Evolutionary conservation across 2,329 filamentous ascomycete genomes (phyloP).

Genomic region (Cercospora canescens): DNA sequence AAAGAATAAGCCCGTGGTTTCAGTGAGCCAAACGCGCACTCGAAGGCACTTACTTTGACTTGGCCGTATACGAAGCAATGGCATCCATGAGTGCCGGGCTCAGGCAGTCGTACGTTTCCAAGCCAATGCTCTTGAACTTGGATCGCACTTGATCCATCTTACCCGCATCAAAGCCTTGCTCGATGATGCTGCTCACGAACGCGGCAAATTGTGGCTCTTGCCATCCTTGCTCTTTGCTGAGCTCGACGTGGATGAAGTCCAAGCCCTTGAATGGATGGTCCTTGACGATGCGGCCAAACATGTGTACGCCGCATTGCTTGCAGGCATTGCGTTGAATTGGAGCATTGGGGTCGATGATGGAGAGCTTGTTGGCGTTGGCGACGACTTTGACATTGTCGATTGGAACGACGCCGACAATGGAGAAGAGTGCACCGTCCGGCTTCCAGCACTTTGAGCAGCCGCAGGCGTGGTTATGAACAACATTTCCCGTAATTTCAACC

Average conservation of each 20-base stretch:
- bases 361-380: conserved; percentile 59
- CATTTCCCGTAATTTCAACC: conserved; percentile 58
- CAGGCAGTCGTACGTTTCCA: conserved; percentile 64
- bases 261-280: conserved; percentile 68
- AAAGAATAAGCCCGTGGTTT: conserved; percentile 4
- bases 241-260: conserved; percentile 68
- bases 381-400: conserved; percentile 56
- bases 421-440: conserved; percentile 63
- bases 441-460: conserved; percentile 75
- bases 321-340: conserved; percentile 63
- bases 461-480: conserved; percentile 69
- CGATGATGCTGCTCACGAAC: conserved; percentile 67
- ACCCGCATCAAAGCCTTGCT: conserved; percentile 62
- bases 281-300: conserved; percentile 65
- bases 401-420: conserved; percentile 63
- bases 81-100: conserved; percentile 63
- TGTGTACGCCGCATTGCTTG: conserved; percentile 60
- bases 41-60: conserved; percentile 23
- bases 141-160: conserved; percentile 57
- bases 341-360: conserved; percentile 56
- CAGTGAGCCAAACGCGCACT: background rate
- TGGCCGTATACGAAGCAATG: conserved; percentile 28
- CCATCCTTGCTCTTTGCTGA: conserved; percentile 63
- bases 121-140: conserved; percentile 55
- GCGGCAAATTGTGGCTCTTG: conserved; percentile 71